Percentiles rank a stretch among this genome's conserved stretches.
Evolutionary conservation across 192 early-diverging fungal species (phyloP).

Genomic region (Fimicolochytrium jonesii): DNA sequence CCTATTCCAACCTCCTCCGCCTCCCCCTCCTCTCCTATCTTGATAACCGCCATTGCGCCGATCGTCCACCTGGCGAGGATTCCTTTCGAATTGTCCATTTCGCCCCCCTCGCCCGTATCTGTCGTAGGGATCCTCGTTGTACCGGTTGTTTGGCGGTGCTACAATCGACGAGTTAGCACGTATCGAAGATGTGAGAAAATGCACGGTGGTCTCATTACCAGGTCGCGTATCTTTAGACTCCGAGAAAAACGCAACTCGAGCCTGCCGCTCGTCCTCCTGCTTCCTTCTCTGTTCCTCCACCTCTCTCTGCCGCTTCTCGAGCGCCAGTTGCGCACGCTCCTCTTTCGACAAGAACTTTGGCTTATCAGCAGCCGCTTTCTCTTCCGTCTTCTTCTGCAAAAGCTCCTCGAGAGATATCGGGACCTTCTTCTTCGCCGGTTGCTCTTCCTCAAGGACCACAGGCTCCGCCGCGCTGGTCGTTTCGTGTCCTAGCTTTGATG

Average conservation of each 20-base stretch:
- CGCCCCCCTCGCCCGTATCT: constrained; percentile 1
- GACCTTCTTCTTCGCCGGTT: constrained; percentile 29
- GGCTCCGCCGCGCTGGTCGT: too few species aligned
- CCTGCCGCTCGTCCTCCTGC: constrained; percentile 63
- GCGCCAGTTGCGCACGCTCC: constrained; percentile 79
- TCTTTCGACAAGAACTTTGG: constrained; percentile 88
- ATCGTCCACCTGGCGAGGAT: constrained; percentile 7
- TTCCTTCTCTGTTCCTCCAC: constrained; percentile 64
- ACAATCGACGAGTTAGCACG: too few species aligned
- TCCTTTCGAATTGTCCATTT: not conserved
- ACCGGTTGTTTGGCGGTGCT: too few species aligned
- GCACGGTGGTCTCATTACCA: not conserved
- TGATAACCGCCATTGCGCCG: constrained; percentile 25
- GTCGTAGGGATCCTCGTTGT: too few species aligned
- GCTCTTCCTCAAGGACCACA: not conserved
- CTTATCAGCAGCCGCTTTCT: constrained; percentile 59
- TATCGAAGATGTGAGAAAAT: too few species aligned
- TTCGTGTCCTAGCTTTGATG: too few species aligned
- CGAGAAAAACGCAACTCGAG: constrained; percentile 50
- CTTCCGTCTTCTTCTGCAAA: constrained; percentile 59
- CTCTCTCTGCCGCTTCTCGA: constrained; percentile 76
- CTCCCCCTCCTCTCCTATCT: constrained; percentile 4
- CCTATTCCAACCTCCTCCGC: not conserved
- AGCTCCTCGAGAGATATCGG: constrained; percentile 79
- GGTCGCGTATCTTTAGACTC: constrained; percentile 15